These are phyloP conservation scores for Carnegiea gigantea DNA, from an alignment of 179 eudicot species.

Conservation along the genomic window DNA sequence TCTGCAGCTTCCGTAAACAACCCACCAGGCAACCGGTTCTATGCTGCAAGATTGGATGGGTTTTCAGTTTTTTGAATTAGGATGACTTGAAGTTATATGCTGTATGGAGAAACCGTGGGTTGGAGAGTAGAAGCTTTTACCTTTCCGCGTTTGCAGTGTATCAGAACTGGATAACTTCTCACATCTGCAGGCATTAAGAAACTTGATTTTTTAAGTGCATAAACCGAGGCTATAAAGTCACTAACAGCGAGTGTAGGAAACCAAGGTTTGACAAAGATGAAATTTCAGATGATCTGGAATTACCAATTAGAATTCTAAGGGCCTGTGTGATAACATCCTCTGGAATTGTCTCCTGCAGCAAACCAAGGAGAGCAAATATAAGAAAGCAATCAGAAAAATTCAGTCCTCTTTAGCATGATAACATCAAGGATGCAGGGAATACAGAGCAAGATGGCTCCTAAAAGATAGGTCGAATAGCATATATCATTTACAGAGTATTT, in stretches of 20 bases:
- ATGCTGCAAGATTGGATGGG: slow-evolving; percentile 48
- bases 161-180: slow-evolving; percentile 66
- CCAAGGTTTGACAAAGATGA: background rate
- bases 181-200: slow-evolving; percentile 50
- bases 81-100: background rate
- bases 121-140: slow-evolving; percentile 24
- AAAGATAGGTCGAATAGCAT: background rate
- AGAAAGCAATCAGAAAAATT: slow-evolving; percentile 6
- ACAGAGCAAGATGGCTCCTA: background rate
- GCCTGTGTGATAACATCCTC: slow-evolving; percentile 74
- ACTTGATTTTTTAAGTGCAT: background rate
- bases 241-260: background rate
- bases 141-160: slow-evolving; percentile 93
- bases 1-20: slow-evolving; percentile 78
- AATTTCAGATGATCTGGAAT: background rate
- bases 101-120: background rate
- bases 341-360: slow-evolving; percentile 85
- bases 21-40: slow-evolving; percentile 92
- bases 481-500: background rate
- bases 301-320: slow-evolving; percentile 74
- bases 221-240: background rate
- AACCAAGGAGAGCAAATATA: slow-evolving; percentile 18
- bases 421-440: background rate
- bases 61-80: background rate
- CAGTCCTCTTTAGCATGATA: background rate